These are phyloP conservation scores for Edaphochlamys debaryana DNA, from an alignment of 139 green algal species.

Conservation along the genomic window DNA sequence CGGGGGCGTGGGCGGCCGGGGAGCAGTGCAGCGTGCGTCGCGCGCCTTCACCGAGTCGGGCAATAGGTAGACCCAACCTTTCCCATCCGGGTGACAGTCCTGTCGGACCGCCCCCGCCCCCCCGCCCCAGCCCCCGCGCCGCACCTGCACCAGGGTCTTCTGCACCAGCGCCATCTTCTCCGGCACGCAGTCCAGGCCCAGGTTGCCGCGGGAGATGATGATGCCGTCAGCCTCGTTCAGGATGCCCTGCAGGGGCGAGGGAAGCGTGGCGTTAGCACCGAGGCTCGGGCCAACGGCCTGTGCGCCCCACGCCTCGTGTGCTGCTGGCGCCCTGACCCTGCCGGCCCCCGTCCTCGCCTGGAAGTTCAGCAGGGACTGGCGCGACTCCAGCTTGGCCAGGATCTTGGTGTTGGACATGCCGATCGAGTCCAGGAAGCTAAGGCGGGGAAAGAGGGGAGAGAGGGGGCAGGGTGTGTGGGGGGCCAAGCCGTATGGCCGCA, in stretches of 20 bases:
- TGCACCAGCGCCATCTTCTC: constrained; percentile 94
- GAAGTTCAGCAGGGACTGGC: constrained; percentile 61
- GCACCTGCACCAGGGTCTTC: constrained; percentile 67
- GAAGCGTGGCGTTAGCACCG: too few species aligned
- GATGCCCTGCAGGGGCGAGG: constrained; percentile 58
- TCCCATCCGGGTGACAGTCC: too few species aligned
- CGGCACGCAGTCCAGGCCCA: constrained; percentile 87
- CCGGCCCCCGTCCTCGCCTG: too few species aligned
- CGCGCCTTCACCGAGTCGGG: too few species aligned
- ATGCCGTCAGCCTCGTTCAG: constrained; percentile 83
- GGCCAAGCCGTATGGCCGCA: neutral
- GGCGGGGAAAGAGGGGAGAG: neutral
- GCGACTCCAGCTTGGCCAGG: constrained; percentile 85
- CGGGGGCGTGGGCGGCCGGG: too few species aligned
- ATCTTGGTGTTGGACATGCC: constrained; percentile 79
- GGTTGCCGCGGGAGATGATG: constrained; percentile 89
- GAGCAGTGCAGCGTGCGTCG: too few species aligned
- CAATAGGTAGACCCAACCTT: too few species aligned
- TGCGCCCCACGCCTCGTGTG: too few species aligned
- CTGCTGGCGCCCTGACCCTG: too few species aligned
- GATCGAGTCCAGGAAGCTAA: constrained; percentile 77
- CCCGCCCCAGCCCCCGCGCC: neutral
- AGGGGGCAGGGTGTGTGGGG: neutral
- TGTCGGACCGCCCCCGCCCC: too few species aligned
- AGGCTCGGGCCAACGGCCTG: too few species aligned